Conservation (phyloP, 441 rosid genomes). For the Gossypium lobatum region DNA sequence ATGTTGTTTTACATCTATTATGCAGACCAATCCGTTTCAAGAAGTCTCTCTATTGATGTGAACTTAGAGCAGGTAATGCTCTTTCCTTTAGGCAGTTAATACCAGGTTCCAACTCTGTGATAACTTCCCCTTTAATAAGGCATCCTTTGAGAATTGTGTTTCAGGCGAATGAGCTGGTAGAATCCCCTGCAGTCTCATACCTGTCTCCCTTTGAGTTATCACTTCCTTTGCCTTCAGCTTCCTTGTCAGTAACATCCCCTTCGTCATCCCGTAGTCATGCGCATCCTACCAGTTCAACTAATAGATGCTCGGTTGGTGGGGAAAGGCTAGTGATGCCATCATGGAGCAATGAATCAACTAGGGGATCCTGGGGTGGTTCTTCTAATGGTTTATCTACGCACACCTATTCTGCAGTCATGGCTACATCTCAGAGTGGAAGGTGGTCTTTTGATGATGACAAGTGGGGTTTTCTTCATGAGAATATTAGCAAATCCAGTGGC, state of each 20-base stretch:
- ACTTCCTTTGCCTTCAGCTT: conserved; percentile 54
- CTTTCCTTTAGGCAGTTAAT: conserved; percentile 11
- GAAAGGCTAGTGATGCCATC: conserved; percentile 45
- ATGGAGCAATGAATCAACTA: conserved; percentile 48
- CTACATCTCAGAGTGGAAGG: conserved; percentile 54
- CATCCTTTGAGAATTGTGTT: conserved; percentile 19
- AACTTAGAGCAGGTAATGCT: conserved; percentile 61
- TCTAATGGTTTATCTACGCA: conserved; percentile 81
- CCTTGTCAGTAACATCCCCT: conserved; percentile 49
- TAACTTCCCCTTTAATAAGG: conserved; percentile 15
- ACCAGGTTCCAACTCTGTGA: conserved; percentile 2
- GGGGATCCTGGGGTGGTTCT: conserved; percentile 56
- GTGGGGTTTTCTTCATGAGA: conserved; percentile 43
- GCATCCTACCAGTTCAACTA: conserved; percentile 43
- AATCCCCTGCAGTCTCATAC: conserved; percentile 33
- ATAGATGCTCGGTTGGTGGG: conserved; percentile 42
- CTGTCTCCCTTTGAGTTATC: conserved; percentile 52
- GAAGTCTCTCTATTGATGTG: conserved; percentile 52
- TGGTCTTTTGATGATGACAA: conserved; percentile 58
- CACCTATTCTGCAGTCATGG: conserved; percentile 78
- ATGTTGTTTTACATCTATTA: conserved; percentile 13
- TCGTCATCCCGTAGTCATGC: conserved; percentile 42
- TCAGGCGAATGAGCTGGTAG: conserved; percentile 51
- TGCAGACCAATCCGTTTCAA: conserved; percentile 64
- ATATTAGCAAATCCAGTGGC: conserved; percentile 39